A percentile compares a stretch with the other conserved stretches of the same genome.
phyloP scores from a whole-genome alignment of 2,329 filamentous ascomycete genomes.

The Ceratocystis huliohia region DNA sequence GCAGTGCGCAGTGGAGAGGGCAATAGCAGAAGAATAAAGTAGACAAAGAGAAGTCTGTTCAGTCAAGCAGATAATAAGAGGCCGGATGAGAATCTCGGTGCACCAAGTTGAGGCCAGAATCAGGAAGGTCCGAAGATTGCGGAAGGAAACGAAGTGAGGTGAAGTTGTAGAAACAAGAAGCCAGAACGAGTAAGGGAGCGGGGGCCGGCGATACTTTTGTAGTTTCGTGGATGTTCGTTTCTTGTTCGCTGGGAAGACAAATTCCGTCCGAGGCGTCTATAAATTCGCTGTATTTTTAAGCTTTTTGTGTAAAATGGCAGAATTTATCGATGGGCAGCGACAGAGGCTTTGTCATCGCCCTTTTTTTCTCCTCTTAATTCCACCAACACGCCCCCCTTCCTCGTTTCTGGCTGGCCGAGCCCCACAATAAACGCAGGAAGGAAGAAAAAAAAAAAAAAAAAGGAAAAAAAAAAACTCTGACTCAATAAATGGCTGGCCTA shows the following conservation, averaged over 20 bases:
- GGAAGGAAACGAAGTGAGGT: neutral
- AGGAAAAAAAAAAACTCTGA: slow-evolving; percentile 6
- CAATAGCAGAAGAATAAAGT: neutral
- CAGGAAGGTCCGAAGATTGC: neutral
- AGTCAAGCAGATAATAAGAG: neutral
- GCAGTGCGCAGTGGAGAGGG: neutral
- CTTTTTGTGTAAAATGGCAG: neutral
- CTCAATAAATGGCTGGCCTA: neutral
- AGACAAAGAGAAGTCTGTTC: neutral
- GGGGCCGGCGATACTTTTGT: slow-evolving; percentile 10
- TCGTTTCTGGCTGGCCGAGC: neutral
- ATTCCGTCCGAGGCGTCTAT: neutral
- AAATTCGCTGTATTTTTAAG: neutral
- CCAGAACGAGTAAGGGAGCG: neutral
- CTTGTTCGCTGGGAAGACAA: neutral
- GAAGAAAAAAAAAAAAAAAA: neutral
- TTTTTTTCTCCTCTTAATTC: neutral
- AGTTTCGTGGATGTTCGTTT: neutral
- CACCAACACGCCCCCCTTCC: neutral
- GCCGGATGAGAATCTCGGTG: neutral
- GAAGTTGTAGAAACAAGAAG: neutral
- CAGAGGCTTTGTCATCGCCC: neutral
- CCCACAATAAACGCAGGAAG: neutral
- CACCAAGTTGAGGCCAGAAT: neutral
- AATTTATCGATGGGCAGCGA: neutral